Conservation (phyloP, 2,329 filamentous ascomycete species). For the Aspergillus fumigatus region DNA sequence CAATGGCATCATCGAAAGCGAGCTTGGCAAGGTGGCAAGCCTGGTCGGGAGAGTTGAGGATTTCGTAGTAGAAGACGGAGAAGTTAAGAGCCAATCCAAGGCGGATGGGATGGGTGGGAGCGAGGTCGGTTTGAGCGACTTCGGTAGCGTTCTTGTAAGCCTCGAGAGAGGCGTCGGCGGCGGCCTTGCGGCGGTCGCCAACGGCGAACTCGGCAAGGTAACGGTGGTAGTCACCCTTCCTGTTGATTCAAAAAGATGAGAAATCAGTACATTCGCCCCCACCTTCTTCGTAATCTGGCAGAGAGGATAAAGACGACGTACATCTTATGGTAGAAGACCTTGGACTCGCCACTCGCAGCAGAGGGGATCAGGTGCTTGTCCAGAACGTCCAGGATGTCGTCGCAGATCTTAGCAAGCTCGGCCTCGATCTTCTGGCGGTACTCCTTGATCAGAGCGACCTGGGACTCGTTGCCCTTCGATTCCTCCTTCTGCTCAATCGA, state of each 20-base stretch:
- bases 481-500: conserved; percentile 99
- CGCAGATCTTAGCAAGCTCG: conserved; percentile 95
- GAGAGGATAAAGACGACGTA: conserved; percentile 40
- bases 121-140: conserved; percentile 82
- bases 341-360: conserved; percentile 92
- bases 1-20: conserved; percentile 94
- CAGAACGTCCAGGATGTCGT: conserved; percentile 92
- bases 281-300: background rate
- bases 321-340: conserved; percentile 99
- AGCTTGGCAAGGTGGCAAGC: conserved; percentile 97
- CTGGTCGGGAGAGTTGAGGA: conserved; percentile 96
- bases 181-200: conserved; percentile 91
- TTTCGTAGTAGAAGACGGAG: conserved; percentile 99
- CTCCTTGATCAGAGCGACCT: conserved; percentile 90
- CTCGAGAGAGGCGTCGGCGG: conserved; percentile 89
- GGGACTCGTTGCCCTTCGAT: conserved; percentile 92
- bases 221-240: conserved; percentile 99
- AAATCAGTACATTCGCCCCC: conserved; percentile 16
- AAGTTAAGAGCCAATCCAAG: conserved; percentile 91
- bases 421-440: conserved; percentile 98
- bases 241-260: conserved; percentile 37
- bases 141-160: conserved; percentile 95
- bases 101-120: conserved; percentile 88
- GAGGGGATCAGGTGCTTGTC: conserved; percentile 92
- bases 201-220: conserved; percentile 96